Evolutionary conservation across 78 protist species (phyloP).

Genomic region (Tieghemostelium lacteum): DNA sequence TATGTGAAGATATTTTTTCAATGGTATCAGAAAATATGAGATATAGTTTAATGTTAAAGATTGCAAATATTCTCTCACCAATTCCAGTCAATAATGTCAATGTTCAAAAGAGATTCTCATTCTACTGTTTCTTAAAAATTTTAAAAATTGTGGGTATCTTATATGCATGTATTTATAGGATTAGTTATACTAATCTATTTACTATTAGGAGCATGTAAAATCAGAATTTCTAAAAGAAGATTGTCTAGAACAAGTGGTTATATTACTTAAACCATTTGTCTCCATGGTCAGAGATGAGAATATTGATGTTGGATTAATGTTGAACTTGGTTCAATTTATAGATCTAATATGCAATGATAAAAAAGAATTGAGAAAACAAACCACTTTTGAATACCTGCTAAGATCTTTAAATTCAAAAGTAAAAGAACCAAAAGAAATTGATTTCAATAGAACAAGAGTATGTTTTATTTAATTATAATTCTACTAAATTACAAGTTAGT

Average conservation of each 20-base stretch:
- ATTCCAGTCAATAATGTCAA: background rate
- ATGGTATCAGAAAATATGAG: background rate
- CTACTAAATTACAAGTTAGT: background rate
- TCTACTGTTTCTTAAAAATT: background rate
- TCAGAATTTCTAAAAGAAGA: background rate
- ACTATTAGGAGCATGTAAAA: background rate
- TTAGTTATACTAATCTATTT: background rate
- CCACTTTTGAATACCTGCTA: background rate
- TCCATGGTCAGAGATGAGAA: constrained; percentile 16
- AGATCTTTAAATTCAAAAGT: constrained; percentile 24
- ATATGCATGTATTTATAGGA: background rate
- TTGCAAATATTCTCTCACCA: background rate
- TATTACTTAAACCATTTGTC: constrained; percentile 26
- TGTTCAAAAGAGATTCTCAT: background rate
- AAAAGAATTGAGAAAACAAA: background rate
- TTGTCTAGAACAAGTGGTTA: background rate
- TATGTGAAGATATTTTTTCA: background rate
- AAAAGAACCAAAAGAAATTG: constrained; percentile 38
- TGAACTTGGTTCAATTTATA: constrained; percentile 12
- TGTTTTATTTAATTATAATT: background rate
- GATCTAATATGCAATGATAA: constrained; percentile 16
- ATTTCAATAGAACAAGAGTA: constrained; percentile 70
- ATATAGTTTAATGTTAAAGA: background rate
- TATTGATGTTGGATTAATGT: background rate
- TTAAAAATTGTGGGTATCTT: background rate